phyloP scores from a whole-genome alignment of 1,284 basidiomycete species.

The Anthracocystis panici-leucophaei region DNA sequence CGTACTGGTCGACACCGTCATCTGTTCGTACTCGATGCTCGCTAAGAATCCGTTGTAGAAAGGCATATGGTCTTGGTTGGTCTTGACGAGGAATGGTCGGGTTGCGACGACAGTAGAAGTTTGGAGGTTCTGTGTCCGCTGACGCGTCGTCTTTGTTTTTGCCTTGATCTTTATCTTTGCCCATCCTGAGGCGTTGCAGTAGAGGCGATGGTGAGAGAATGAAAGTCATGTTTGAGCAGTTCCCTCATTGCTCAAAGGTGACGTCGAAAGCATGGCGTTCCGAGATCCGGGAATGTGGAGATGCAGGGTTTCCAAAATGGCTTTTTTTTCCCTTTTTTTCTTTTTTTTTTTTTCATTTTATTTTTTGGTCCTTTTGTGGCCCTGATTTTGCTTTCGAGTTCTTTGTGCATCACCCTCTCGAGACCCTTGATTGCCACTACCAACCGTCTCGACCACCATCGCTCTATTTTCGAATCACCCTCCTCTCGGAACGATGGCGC shows the following conservation, averaged over 20 bases:
- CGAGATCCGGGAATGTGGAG: conserved; percentile 36
- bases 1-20: conserved; percentile 13
- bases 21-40: conserved; percentile 35
- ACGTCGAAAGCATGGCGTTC: conserved; percentile 1
- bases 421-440: conserved; percentile 1
- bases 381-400: background rate
- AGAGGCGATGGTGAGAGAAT: background rate
- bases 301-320: conserved; percentile 25
- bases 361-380: too few relatives aligned
- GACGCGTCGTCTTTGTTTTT: conserved; percentile 21
- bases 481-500: conserved; percentile 40
- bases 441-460: conserved; percentile 3
- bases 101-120: conserved; percentile 51
- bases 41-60: conserved; percentile 47
- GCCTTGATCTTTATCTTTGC: conserved; percentile 30
- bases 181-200: conserved; percentile 20
- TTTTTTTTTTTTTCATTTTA: conserved; percentile 3
- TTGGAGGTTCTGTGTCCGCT: conserved; percentile 16
- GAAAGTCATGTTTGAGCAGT: background rate
- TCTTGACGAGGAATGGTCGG: conserved; percentile 42
- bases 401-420: too few relatives aligned
- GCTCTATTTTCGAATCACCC: too few relatives aligned
- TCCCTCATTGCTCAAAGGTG: background rate
- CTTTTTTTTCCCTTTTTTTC: background rate
- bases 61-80: conserved; percentile 43